Conservation (phyloP, 2,329 filamentous ascomycete species). For the Curvularia verruculosa region DNA sequence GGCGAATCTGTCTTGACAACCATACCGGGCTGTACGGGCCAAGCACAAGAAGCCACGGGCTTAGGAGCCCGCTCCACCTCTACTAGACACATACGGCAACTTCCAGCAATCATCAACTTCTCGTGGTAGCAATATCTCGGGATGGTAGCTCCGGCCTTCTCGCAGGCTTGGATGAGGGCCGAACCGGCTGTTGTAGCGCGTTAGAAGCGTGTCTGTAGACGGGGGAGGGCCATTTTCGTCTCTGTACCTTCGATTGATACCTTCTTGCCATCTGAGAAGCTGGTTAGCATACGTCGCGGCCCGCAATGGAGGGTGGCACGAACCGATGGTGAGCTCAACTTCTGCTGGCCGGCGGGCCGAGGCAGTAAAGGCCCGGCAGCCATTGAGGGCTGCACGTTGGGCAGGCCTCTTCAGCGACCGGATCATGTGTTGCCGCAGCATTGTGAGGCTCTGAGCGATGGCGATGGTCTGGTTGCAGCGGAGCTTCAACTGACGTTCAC, state of each 20-base stretch:
- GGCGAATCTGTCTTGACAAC: conserved; percentile 98
- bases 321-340: conserved; percentile 96
- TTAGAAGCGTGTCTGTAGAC: conserved; percentile 35
- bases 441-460: conserved; percentile 50
- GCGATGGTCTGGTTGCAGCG: conserved; percentile 34
- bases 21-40: conserved; percentile 98
- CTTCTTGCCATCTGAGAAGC: conserved; percentile 85
- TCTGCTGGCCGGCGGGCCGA: conserved; percentile 81
- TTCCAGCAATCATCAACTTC: conserved; percentile 99
- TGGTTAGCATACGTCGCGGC: conserved; percentile 42
- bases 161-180: conserved; percentile 97
- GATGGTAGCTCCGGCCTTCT: conserved; percentile 91
- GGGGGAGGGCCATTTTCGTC: conserved; percentile 10
- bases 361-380: conserved; percentile 80
- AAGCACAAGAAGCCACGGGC: conserved; percentile 96
- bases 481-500: conserved; percentile 36
- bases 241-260: conserved; percentile 90
- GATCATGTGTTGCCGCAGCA: conserved; percentile 69
- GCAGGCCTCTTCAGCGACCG: conserved; percentile 65
- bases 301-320: conserved; percentile 48
- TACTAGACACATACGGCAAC: conserved; percentile 99
- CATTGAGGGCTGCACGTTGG: conserved; percentile 59
- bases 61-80: conserved; percentile 97
- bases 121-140: conserved; percentile 99
- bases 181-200: conserved; percentile 73